These are phyloP conservation scores for Vigna radiata DNA, from an alignment of 306 rosid species.

Conservation along the genomic window DNA sequence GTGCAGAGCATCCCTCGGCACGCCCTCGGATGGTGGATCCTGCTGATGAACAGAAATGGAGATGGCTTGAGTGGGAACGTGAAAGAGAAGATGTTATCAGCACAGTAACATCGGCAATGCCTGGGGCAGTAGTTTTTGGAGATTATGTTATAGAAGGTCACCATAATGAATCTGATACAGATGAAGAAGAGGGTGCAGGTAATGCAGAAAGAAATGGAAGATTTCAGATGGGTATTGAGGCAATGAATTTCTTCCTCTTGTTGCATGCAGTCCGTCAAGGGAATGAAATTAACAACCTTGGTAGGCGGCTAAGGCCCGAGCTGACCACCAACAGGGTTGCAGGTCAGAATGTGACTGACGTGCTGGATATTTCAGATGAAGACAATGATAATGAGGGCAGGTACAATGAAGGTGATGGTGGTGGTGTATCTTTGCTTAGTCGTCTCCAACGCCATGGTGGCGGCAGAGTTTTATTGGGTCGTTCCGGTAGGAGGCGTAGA, in stretches of 20 bases:
- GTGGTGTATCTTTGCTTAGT: slow-evolving; percentile 72
- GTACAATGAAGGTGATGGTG: slow-evolving; percentile 48
- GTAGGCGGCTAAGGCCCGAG: slow-evolving; percentile 69
- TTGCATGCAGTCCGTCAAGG: slow-evolving; percentile 85
- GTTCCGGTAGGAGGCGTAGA: slow-evolving; percentile 84
- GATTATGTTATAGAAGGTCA: slow-evolving; percentile 92
- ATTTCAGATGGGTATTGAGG: slow-evolving; percentile 72
- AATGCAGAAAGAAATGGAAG: slow-evolving; percentile 68
- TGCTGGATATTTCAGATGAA: slow-evolving; percentile 61
- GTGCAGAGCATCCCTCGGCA: slow-evolving; percentile 82
- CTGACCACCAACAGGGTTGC: slow-evolving; percentile 52
- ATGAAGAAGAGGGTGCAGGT: slow-evolving; percentile 70
- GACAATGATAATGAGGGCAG: slow-evolving; percentile 55
- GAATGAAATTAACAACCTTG: slow-evolving; percentile 52
- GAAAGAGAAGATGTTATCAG: slow-evolving; percentile 96
- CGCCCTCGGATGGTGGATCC: slow-evolving; percentile 94
- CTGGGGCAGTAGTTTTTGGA: slow-evolving; percentile 93
- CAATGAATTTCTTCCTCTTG: slow-evolving; percentile 88
- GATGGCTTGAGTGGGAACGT: slow-evolving; percentile 92
- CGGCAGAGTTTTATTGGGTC: slow-evolving; percentile 70
- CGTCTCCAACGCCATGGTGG: slow-evolving; percentile 77
- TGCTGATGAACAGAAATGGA: slow-evolving; percentile 86
- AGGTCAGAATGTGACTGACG: slow-evolving; percentile 48
- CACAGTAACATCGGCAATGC: slow-evolving; percentile 87
- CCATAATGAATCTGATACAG: slow-evolving; percentile 60